Evolutionary conservation across 2,329 filamentous ascomycete genomes (phyloP).

Genomic region (Colletotrichum salicis): DNA sequence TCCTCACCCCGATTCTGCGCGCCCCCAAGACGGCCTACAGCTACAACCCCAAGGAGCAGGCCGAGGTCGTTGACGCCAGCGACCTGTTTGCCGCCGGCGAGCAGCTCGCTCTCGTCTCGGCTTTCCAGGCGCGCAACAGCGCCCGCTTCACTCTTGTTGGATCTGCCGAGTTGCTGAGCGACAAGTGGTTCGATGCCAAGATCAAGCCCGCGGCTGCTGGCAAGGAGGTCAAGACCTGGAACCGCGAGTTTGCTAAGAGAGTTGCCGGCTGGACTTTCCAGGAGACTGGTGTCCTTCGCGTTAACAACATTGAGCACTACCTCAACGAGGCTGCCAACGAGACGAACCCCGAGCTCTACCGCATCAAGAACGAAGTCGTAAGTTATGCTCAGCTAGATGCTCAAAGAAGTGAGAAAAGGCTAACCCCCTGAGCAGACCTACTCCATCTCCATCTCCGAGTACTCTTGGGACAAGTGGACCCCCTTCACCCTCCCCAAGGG

Average conservation of each 20-base stretch:
- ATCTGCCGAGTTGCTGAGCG: conserved; percentile 85
- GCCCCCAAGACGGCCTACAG: conserved; percentile 89
- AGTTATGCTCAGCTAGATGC: conserved; percentile 53
- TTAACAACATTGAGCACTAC: conserved; percentile 85
- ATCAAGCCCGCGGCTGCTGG: conserved; percentile 70
- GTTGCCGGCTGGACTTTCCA: conserved; percentile 96
- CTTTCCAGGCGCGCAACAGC: conserved; percentile 91
- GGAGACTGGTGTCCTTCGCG: conserved; percentile 88
- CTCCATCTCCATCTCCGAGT: conserved; percentile 90
- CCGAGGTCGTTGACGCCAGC: conserved; percentile 70
- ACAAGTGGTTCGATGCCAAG: conserved; percentile 87
- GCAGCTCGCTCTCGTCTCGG: conserved; percentile 86
- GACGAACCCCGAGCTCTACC: conserved; percentile 88
- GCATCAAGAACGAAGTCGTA: conserved; percentile 97
- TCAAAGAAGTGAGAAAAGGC: not conserved
- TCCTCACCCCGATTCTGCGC: conserved; percentile 83
- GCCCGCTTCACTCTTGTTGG: conserved; percentile 89
- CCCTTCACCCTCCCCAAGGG: conserved; percentile 76
- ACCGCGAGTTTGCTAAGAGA: conserved; percentile 86
- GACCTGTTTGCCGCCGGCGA: conserved; percentile 86
- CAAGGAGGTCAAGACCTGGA: conserved; percentile 72
- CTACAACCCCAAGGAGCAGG: conserved; percentile 92
- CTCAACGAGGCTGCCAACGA: conserved; percentile 66
- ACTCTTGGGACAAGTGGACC: conserved; percentile 76
- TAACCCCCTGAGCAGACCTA: conserved; percentile 70